Evolutionary conservation across 768 basidiomycete genomes (phyloP), one percentile per base, ranked within the genome.

Genomic region (Termitomyces sp.): DNA sequence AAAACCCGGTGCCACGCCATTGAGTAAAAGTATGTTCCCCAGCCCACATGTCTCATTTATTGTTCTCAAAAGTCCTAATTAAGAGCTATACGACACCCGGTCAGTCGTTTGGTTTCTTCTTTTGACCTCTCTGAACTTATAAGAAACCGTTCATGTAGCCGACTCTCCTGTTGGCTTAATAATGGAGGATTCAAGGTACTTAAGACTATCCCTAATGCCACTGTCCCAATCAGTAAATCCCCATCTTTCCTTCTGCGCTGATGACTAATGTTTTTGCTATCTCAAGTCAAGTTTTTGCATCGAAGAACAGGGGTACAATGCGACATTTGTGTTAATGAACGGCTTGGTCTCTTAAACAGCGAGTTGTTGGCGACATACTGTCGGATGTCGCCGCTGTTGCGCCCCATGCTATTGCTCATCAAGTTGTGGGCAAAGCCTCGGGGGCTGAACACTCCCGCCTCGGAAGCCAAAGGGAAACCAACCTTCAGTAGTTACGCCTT

Each of bases 401-500:
- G 76, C 1, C 71, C 76, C 5, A 60, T 86, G 63, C 59, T 86
- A 7, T 64, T 69, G 46, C 67, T 73, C 34, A 73, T 88, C 67
- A 88, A 89, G 67, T 59, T 67, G 18, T 89, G 87, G 87, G 84
- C 86, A 12, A 79, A 78, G 54, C 74, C 78, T 26, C 71, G 78
- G 5, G 79, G 73, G 0, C 68, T 86, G 44, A 87, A 87, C 64
- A 66, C 68, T 18, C 79, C 86, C 0, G 66, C 72, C 18, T 50
- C 49, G 18, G 63, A 26, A 9, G 39, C 7, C 6, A 60, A 61
- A 34, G 55, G 62, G 2, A 62, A 70, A 1, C 51, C 62, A 4
- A 79, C 79, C 2, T 85, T 88, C 64, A 87, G 82, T 59, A 88
- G 85, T 60, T 88, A 88, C 67, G 75, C 85, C 1, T 66, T 85